A percentile compares a stretch with the other conserved stretches of the same genome.
phyloP scores from a whole-genome alignment of 148 eudicot genomes.

The Rhododendron simsii region DNA sequence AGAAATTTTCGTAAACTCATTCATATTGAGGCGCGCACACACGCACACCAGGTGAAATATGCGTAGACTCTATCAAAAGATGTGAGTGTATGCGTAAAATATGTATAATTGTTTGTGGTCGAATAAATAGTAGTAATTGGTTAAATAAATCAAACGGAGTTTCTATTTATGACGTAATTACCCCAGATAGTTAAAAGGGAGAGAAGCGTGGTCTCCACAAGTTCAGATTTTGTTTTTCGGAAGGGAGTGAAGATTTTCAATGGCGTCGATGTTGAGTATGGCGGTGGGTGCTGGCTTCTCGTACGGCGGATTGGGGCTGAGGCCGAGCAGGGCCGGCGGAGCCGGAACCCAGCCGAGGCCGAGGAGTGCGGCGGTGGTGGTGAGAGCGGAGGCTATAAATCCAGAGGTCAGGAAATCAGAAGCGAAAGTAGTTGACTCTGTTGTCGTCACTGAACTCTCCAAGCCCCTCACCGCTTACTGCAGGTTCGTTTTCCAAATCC shows the following conservation, averaged over 20 bases:
- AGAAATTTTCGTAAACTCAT: no score
- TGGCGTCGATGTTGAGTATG: constrained; percentile 29
- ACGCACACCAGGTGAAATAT: no score
- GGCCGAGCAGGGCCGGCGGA: constrained; percentile 1
- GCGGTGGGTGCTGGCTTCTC: constrained; percentile 25
- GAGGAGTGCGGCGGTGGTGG: constrained; percentile 30
- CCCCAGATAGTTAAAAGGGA: not conserved
- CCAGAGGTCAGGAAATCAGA: constrained; percentile 81
- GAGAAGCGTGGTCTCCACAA: not conserved
- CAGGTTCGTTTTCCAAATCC: constrained; percentile 42
- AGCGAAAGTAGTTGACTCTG: constrained; percentile 85
- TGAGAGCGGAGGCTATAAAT: constrained; percentile 68
- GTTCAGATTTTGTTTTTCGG: not conserved
- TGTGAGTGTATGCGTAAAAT: no score
- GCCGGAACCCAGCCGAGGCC: not conserved
- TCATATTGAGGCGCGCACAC: no score
- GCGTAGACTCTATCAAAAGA: no score
- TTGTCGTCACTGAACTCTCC: constrained; percentile 67
- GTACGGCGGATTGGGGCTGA: constrained; percentile 6
- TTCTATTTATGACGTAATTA: no score
- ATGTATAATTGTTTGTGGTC: no score
- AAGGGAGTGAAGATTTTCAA: not conserved
- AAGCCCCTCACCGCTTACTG: constrained; percentile 90
- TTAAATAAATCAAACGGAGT: no score
- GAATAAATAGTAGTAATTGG: no score